phyloP scores from a whole-genome alignment of 1,139 yeast species.

The Saccharomyces pastorianus region DNA sequence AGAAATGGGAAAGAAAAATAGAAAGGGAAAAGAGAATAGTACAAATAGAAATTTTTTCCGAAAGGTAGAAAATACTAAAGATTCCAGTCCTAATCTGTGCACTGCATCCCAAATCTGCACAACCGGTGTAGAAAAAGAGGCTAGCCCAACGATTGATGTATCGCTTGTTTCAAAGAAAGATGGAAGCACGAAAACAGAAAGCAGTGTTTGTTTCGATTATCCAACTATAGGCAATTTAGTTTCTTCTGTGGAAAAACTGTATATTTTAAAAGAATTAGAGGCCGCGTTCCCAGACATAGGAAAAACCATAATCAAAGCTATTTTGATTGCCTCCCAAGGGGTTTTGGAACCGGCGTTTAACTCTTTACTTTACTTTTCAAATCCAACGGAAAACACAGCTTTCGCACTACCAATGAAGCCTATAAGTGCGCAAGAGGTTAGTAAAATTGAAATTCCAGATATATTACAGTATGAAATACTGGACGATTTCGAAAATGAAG shows the following conservation, averaged over 20 bases:
- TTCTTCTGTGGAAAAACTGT: not conserved
- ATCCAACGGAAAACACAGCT: slow-evolving; percentile 57
- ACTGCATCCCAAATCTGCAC: not conserved
- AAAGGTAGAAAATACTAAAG: not conserved
- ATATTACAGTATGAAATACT: slow-evolving; percentile 3
- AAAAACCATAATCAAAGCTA: slow-evolving; percentile 56
- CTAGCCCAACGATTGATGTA: not conserved
- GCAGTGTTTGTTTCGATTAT: not conserved
- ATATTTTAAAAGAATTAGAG: slow-evolving; percentile 30
- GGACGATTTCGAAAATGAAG: not conserved
- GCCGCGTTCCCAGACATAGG: slow-evolving; percentile 74
- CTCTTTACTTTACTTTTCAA: slow-evolving; percentile 73
- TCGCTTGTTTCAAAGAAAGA: not conserved
- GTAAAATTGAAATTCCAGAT: slow-evolving; percentile 45
- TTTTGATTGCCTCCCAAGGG: slow-evolving; percentile 71
- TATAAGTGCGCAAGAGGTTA: slow-evolving; percentile 48
- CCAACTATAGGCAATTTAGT: not conserved
- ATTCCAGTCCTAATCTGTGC: not conserved
- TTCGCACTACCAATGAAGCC: slow-evolving; percentile 43
- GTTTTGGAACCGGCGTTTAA: slow-evolving; percentile 70
- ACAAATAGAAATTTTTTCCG: not conserved
- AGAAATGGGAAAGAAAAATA: not conserved
- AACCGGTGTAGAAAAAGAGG: not conserved
- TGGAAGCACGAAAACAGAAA: not conserved
- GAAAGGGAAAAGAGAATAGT: not conserved